These are phyloP conservation scores for Hippophae rhamnoides DNA, from an alignment of 306 rosid genomes.

Conservation along the genomic window DNA sequence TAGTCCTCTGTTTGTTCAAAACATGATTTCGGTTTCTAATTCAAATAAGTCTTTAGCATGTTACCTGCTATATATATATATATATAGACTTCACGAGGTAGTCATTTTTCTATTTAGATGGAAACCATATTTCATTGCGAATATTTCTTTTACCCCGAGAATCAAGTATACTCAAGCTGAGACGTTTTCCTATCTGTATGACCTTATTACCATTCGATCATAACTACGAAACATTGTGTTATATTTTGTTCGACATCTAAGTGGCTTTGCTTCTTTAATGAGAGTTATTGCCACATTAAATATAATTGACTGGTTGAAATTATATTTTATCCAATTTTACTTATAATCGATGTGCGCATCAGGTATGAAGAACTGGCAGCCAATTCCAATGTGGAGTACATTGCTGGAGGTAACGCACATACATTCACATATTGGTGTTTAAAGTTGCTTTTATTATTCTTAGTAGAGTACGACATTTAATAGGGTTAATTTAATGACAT, in stretches of 20 bases:
- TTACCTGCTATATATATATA: too few species aligned
- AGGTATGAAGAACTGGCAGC: constrained; percentile 73
- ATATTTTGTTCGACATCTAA: background rate
- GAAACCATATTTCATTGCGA: too few species aligned
- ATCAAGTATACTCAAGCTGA: too few species aligned
- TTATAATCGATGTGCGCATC: background rate
- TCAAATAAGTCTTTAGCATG: too few species aligned
- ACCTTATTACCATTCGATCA: background rate
- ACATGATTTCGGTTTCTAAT: too few species aligned
- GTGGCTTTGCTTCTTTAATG: background rate
- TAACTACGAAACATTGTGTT: background rate
- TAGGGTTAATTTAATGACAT: background rate
- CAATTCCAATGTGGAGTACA: constrained; percentile 63
- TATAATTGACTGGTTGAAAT: background rate
- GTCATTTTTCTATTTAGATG: too few species aligned
- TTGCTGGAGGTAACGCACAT: constrained; percentile 80
- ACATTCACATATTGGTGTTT: background rate
- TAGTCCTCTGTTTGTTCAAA: too few species aligned
- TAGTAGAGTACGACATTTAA: background rate
- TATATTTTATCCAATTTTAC: background rate
- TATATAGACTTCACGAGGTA: too few species aligned
- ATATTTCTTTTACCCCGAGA: too few species aligned
- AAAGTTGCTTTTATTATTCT: background rate
- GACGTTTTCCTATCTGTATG: too few species aligned
- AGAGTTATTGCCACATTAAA: background rate